Evolutionary conservation across 2,329 filamentous ascomycete species (phyloP), one percentile per base, ranked within the genome.

Genomic region (Metarhizium anisopliae): DNA sequence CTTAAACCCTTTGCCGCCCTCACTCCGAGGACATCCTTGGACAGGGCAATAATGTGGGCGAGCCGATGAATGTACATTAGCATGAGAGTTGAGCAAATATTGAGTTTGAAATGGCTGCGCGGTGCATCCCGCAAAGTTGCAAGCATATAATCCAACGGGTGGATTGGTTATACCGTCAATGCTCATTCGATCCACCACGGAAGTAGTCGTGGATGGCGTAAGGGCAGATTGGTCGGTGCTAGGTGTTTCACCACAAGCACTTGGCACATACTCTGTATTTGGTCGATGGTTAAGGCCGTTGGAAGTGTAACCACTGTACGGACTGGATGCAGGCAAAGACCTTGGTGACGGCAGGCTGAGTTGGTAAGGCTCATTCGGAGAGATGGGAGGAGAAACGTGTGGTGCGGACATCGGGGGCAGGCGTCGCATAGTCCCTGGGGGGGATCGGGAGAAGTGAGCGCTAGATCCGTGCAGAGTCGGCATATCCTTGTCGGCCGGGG

Each of bases 41-140:
- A 86, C 81, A 0, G 80, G 76, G 59, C 84, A 87, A 60, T 86
- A 87, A 64, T 87, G 84, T 7, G 84, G 84, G 35, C 84, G 75
- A 25, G 75, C 79, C 2, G 80, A 82, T 2, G 84, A 87, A 68
- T 87, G 84, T 4, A 87, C 84, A 60, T 87, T 87, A 53, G 85
- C 83, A 65, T 93, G 89, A 0, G 89, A 93, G 68, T 90, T 93
- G 25, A 93, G 74, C 10, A 93, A 76, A 71, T 85, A 85, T 63
- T 85, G 83, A 0, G 89, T 94, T 63, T 90, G 86, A 62, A 94
- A 94, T 0, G 89, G 84, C 35, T 77, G 71, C 2, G 89, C 88
- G 42, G 69, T 87, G 67, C 89, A 94, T 8, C 85, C 86, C 7
- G 76, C 62, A 52, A 74, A 73, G 63, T 70, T 76, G 67, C 87